Evolutionary conservation across 2,329 filamentous ascomycete genomes (phyloP).

Genomic region (Xylariaceae sp.): DNA sequence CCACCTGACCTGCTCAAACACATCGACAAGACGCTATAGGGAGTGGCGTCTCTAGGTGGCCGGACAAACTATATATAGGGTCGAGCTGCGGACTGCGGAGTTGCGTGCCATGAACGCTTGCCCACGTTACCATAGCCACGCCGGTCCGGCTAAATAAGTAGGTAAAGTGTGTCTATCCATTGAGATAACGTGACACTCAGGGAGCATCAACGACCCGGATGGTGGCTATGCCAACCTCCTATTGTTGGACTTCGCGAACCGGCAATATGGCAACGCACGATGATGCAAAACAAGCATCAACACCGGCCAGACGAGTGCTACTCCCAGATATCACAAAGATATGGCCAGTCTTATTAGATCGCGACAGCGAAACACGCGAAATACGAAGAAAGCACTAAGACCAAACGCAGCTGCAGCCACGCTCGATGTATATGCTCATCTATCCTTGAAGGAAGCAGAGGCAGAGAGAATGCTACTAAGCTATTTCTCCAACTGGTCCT

Average conservation of each 20-base stretch:
- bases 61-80: too few relatives aligned
- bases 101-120: not conserved
- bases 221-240: not conserved
- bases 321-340: not conserved
- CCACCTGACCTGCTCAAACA: not conserved
- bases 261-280: not conserved
- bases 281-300: not conserved
- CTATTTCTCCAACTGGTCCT: not conserved
- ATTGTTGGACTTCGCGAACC: not conserved
- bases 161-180: not conserved
- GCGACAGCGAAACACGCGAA: too few relatives aligned
- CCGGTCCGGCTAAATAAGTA: not conserved
- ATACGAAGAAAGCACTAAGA: too few relatives aligned
- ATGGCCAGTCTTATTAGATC: too few relatives aligned
- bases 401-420: too few relatives aligned
- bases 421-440: too few relatives aligned
- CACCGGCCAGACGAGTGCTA: not conserved
- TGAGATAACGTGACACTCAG: not conserved
- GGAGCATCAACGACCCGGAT: not conserved
- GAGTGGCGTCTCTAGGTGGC: too few relatives aligned
- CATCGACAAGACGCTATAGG: not conserved
- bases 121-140: not conserved
- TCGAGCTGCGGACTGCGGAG: too few relatives aligned
- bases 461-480: too few relatives aligned
- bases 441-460: too few relatives aligned